Conservation (phyloP, 2,329 filamentous ascomycete species). For the Verticillium albo-atrum region DNA sequence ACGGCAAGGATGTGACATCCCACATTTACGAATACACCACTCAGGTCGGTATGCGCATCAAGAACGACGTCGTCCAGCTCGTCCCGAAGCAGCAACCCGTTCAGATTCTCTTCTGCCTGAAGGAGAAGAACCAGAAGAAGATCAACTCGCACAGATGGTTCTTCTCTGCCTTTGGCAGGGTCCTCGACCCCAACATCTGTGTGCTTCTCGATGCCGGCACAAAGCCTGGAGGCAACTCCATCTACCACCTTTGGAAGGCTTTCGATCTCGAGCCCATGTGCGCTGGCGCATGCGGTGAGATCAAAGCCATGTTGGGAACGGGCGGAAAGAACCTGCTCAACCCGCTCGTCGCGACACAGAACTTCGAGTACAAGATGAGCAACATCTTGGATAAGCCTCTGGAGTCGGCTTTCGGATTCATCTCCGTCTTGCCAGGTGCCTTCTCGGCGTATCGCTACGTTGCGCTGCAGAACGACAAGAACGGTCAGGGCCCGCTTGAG, state of each 20-base stretch:
- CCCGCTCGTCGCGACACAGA: constrained; percentile 90
- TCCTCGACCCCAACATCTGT: constrained; percentile 93
- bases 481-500: constrained; percentile 84
- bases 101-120: constrained; percentile 95
- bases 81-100: constrained; percentile 85
- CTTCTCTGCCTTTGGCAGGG: constrained; percentile 91
- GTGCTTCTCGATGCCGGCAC: constrained; percentile 95
- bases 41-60: constrained; percentile 81
- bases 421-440: constrained; percentile 91
- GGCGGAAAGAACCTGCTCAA: constrained; percentile 86
- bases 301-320: constrained; percentile 92
- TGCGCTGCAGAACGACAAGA: constrained; percentile 94
- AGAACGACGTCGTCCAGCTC: constrained; percentile 81
- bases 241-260: constrained; percentile 98
- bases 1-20: constrained; percentile 90
- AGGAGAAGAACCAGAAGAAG: constrained; percentile 99
- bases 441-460: constrained; percentile 98
- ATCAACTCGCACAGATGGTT: constrained; percentile 99
- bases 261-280: constrained; percentile 98
- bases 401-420: constrained; percentile 96
- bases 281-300: constrained; percentile 94
- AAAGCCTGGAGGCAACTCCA: constrained; percentile 86
- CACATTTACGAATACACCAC: constrained; percentile 97
- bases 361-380: constrained; percentile 99
- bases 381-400: constrained; percentile 98